These are phyloP conservation scores for Cochlearia excelsa DNA, from an alignment of 345 rosid genomes.

Conservation along the genomic window DNA sequence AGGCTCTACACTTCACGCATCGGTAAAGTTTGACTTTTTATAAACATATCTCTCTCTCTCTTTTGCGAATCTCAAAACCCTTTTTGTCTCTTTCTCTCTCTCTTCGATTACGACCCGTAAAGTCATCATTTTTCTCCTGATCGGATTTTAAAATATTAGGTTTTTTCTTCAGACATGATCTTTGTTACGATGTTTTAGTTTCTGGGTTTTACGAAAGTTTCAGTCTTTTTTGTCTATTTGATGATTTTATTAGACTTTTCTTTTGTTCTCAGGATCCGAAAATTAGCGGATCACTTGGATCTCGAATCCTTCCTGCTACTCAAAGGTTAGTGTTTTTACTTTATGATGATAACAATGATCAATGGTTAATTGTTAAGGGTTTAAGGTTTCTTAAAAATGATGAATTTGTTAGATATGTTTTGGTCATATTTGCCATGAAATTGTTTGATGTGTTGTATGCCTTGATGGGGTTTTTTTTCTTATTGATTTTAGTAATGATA, in stretches of 20 bases:
- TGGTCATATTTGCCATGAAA: neutral
- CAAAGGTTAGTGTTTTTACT: conserved; percentile 13
- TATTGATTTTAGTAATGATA: too few species aligned
- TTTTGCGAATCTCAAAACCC: neutral
- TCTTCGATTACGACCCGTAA: conserved; percentile 10
- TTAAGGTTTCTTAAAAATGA: neutral
- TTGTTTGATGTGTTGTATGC: neutral
- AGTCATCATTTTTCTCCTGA: neutral
- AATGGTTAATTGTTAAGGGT: conserved; percentile 7
- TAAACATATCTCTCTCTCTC: conserved; percentile 1
- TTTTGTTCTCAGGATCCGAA: conserved; percentile 21
- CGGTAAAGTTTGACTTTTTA: conserved; percentile 29
- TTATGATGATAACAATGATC: neutral
- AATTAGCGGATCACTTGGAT: conserved; percentile 30
- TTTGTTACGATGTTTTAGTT: conserved; percentile 5
- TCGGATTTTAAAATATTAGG: neutral
- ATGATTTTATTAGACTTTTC: neutral
- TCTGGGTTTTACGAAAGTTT: conserved; percentile 23
- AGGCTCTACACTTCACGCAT: conserved; percentile 14
- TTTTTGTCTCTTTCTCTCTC: neutral
- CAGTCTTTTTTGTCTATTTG: neutral
- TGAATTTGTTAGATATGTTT: neutral
- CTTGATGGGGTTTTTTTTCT: neutral
- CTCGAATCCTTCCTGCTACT: conserved; percentile 28
- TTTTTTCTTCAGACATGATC: neutral